Evolutionary conservation across 371 early-diverging fungal species (phyloP), one percentile per base, ranked within the genome.

Genomic region (Coemansia sp.): DNA sequence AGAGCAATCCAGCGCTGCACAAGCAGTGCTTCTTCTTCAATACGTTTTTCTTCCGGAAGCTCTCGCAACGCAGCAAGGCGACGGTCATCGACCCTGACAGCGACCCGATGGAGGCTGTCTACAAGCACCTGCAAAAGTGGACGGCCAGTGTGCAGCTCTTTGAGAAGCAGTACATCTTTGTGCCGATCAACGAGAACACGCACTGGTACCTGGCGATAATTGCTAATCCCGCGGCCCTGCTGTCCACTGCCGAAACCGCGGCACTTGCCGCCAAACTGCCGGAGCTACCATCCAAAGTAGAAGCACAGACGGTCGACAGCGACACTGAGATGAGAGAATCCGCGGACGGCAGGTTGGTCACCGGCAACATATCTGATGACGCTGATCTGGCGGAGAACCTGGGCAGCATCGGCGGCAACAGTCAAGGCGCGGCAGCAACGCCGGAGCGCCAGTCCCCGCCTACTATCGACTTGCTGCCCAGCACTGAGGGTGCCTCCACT

Each of bases 121-220:
- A 86, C 57, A 72, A 64, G 12, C 65, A 76, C 33, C 86, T 90
- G n/a, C 77, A 78, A 66, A 76, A 78, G 59, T 88, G 87, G 86
- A 87, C 87, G 3, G 65, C 79, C 38, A 84, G 78, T 40, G 79
- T 84, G 31, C 79, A 88, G 60, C 69, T 90, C 14, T 86, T 90
- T 54, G 62, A 61, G 7, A 86, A 85, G 53, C 66, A 78, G 38
- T 84, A 80, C 63, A 57, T 90, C 11, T 68, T 90, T 61, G 74
- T 90, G 10, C 90, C 90, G 7, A 86, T 90, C 64, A 86, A 90
- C 71, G 87, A 90, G 65, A 68, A 80, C 54, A 55, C 84, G 30
- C 90, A 90, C 56, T 90, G 90, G 90, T 90, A 88, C 59, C 75
- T 88, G 16, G 88, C 84, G 40, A 64, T 90, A 4, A 81, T 90